Evolutionary conservation across 192 early-diverging fungal species (phyloP), one percentile per base, ranked within the genome.

Genomic region (Cladochytrium replicatum): DNA sequence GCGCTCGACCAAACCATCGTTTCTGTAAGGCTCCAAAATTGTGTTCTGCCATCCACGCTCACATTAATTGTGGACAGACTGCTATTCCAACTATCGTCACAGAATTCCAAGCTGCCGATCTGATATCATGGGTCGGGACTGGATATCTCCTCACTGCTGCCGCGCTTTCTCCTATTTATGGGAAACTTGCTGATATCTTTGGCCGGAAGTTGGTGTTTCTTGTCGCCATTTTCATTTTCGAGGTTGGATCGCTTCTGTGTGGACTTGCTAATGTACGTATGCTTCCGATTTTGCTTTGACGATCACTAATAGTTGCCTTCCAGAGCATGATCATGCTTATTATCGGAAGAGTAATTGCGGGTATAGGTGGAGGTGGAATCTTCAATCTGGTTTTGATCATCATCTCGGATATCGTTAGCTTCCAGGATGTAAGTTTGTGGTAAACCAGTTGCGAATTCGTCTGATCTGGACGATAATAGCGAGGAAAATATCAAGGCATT

Each of bases 171-270:
- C 82, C 85, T 46, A 58, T 70, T 8, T 90, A 91, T 56, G 87
- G 81, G 32, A 84, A 86, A 51, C 71, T 94, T 48, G 77, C 86
- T 26, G 91, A 94, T 54, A 92, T 94, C 51, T 83, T 95, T 66
- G 92, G 89, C 28, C 73, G 88, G n/a, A 83, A 88, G 50, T 41
- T 63, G 17, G 74, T 80, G 17, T 72, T 94, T 25, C 60, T 90
- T 0, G 58, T 76, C n/a, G 79, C 87, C 0, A 77, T 88, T 29
- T 32, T 68, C 26, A 57, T 89, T 26, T 96, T 96, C 55, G 72
- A 80, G 46, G 30, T 81, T 3, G 91, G 91, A 1, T 86, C 83
- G 0, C 48, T 86, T 1, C 57, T 91, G 9, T 91, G 91, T 57
- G 93, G 87, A 8, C 61, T 75, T 8, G 77, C 88, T 1, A 52